Base-by-base conservation (phyloP, 768 basidiomycete genomes). In the Panellus pusillus region DNA sequence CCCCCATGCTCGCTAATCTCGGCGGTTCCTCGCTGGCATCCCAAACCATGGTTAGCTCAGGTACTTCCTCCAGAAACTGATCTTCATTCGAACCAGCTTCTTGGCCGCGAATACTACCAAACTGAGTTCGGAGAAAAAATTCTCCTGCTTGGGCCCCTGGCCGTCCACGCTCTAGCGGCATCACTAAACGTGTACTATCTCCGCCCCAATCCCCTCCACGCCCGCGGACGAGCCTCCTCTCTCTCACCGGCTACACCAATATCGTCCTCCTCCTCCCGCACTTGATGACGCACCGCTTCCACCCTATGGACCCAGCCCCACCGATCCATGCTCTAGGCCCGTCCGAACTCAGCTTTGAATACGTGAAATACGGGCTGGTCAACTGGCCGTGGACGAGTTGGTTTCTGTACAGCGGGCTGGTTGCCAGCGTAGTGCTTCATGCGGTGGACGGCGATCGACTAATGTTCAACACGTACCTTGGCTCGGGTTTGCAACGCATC, bases 101-200 rank as follows among this genome's bases (percentile, higher is more conserved):
- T 95, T 12, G 89, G 91, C 9, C 73, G 91, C 48, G 91, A 92
- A 70, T 92, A 91, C 69, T 94, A 95, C 67, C 90, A 93, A 65
- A 88, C 86, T 0, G 51, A 71, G 0, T 76, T 85, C 47, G 80
- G 81, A 18, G 91, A 94, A 68, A 80, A 75, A 37, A 80, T 81
- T 39, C 80, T 93, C 12, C 73, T 93, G 9, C 72, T 89, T 29
- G 70, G 72, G 1, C 91, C 92, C 0, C 69, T 95, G n/a, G 71
- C 72, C 28, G 63, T 85, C 9, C 92, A 94, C 63, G 68, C 83
- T 18, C 52, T 80, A 6, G 76, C 87, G 1, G 81, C 4, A 54
- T 80, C n/a, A 61, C 78, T 8, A 86, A 86, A 57, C 82, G 91
- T 2, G 52, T 88, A 6, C 54, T 86, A 27, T 69, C 77, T 1